Base-by-base conservation (phyloP, 257 asterid genomes). In the Nicotiana attenuata region DNA sequence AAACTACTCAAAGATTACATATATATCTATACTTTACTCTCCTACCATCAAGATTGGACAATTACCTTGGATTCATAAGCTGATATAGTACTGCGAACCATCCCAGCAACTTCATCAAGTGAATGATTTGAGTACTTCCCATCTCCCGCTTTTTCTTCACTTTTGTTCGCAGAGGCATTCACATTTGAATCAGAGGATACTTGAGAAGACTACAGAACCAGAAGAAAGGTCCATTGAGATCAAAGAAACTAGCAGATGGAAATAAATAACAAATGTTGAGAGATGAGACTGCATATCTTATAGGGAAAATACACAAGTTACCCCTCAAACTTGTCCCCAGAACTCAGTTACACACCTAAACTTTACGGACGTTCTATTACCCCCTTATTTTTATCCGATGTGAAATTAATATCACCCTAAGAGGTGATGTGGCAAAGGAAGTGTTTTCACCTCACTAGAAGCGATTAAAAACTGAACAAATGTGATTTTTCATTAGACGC, bases 1-100 rank as follows among this genome's bases (percentile, higher is more conserved):
- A 73, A 52, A 73, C 79, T 73, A 73, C 61, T 73, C 61, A 24
- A 73, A 24, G 22, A 45, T 14, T 45, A 47, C 59, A 71, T 10
- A 71, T n/a, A 59, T 35, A 73, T 73, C 41, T 28, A 4, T 45
- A 47, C 61, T 20, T 41, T 24, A 47, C 19, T 73, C 79, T 22
- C 38, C 79, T 47, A 15, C 24, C 61, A 73, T 73, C 61, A 73
- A 47, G 79, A 47, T 73, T 52, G 50, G 29, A 29, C 67, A 66
- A 83, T 84, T 91, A 94, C 99, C 98, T 96, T 94, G 55, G 97
- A 90, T 87, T 91, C 97, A 7, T 94, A 96, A n/a, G 91, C 95
- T 71, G 98, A 92, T 78, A 96, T 85, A 66, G 99, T 96, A 84
- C 83, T 84, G 76, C 89, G 88, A 83, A 96, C 89, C 97, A 96